These are phyloP conservation scores for Penicillium sp. DNA, from an alignment of 2,329 filamentous ascomycete genomes.

Conservation along the genomic window DNA sequence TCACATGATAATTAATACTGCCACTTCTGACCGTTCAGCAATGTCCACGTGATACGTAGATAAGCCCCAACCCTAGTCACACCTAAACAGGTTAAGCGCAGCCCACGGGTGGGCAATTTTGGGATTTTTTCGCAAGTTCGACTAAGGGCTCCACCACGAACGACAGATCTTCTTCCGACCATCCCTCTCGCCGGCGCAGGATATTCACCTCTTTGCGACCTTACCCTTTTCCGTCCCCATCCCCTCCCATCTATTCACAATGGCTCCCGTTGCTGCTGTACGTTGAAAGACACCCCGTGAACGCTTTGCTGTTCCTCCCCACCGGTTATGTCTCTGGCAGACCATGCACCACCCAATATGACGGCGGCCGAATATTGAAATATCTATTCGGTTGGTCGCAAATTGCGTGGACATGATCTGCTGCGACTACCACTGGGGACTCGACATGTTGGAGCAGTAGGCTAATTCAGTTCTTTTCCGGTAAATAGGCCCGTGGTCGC, in stretches of 20 bases:
- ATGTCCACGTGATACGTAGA: not conserved
- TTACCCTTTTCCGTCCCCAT: constrained; percentile 43
- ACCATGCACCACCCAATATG: not conserved
- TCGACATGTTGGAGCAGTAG: constrained; percentile 71
- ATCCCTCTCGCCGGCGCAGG: constrained; percentile 65
- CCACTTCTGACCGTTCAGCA: not conserved
- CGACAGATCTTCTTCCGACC: constrained; percentile 27
- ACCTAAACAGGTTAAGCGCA: constrained; percentile 24
- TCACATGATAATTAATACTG: not conserved
- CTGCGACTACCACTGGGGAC: constrained; percentile 21
- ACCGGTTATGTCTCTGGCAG: constrained; percentile 3
- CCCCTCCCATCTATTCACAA: constrained; percentile 56
- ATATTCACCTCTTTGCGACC: constrained; percentile 85
- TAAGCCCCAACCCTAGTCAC: constrained; percentile 20
- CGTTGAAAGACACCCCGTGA: constrained; percentile 57
- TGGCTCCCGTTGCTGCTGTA: constrained; percentile 87
- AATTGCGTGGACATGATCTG: not conserved
- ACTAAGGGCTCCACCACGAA: constrained; percentile 27
- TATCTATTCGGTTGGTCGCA: constrained; percentile 15
- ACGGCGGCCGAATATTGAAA: constrained; percentile 19
- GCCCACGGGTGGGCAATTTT: constrained; percentile 24
- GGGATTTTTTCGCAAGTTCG: constrained; percentile 1
- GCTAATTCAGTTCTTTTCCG: constrained; percentile 70
- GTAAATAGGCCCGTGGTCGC: constrained; percentile 45
- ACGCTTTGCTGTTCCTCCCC: constrained; percentile 90